A percentile compares a stretch with the other conserved stretches of the same genome.
phyloP scores from a whole-genome alignment of 305 asterid genomes.

The Fraxinus floribunda region DNA sequence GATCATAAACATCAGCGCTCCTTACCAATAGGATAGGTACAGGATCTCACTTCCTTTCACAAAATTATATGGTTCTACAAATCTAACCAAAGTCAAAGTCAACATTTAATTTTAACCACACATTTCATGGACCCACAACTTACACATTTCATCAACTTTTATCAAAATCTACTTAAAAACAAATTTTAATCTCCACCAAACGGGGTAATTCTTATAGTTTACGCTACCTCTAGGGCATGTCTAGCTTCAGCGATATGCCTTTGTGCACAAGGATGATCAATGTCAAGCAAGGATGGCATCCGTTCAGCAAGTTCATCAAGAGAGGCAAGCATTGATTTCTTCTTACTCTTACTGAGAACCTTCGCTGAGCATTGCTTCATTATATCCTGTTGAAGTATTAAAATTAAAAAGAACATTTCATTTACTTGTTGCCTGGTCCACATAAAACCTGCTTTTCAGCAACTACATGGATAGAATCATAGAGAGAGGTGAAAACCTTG shows the following conservation, averaged over 20 bases:
- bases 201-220: not conserved
- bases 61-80: not conserved
- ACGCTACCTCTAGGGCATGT: conserved; percentile 65
- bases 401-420: conserved; percentile 16
- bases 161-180: too few species aligned
- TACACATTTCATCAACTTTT: too few species aligned
- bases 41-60: conserved; percentile 5
- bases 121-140: too few species aligned
- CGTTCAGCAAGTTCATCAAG: conserved; percentile 78
- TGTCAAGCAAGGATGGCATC: conserved; percentile 92
- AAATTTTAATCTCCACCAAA: too few species aligned
- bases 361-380: conserved; percentile 70
- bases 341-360: conserved; percentile 74
- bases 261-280: conserved; percentile 94
- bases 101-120: too few species aligned
- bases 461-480: conserved; percentile 5
- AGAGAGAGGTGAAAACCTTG: conserved; percentile 56
- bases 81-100: not conserved
- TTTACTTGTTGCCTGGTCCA: conserved; percentile 23
- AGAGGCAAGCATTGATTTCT: conserved; percentile 66
- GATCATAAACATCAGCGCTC: conserved; percentile 5
- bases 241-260: conserved; percentile 88
- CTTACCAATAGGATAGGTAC: not conserved
- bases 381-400: conserved; percentile 58
- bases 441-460: conserved; percentile 12